These are phyloP conservation scores for Boletus rex-veris DNA, from an alignment of 768 basidiomycete genomes.

Conservation along the genomic window DNA sequence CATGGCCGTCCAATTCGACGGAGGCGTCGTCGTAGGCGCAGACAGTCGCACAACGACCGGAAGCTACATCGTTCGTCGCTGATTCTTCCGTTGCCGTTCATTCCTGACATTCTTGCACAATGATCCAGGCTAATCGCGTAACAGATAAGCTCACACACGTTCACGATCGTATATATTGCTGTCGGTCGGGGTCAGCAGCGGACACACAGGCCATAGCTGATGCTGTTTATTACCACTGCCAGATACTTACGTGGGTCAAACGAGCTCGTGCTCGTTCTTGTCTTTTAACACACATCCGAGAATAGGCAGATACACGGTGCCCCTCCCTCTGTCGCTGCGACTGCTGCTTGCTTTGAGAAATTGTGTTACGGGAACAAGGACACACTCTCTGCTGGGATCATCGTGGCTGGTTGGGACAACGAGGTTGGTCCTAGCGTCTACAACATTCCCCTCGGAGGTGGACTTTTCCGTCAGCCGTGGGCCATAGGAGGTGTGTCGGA, in stretches of 20 bases:
- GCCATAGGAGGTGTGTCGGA: conserved; percentile 82
- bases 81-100: neutral
- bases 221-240: conserved; percentile 77
- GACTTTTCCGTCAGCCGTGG: conserved; percentile 97
- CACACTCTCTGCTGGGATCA: conserved; percentile 83
- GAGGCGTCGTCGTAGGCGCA: conserved; percentile 94
- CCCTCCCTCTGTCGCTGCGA: conserved; percentile 75
- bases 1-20: conserved; percentile 97
- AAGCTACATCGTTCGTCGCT: conserved; percentile 80
- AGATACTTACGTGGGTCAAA: conserved; percentile 61
- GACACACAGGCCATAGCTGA: conserved; percentile 98
- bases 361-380: conserved; percentile 96
- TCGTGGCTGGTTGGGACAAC: conserved; percentile 97
- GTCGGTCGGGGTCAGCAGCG: conserved; percentile 96
- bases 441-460: conserved; percentile 96
- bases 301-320: conserved; percentile 54
- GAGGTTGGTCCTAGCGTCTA: conserved; percentile 89
- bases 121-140: conserved; percentile 84
- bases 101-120: neutral
- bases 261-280: neutral
- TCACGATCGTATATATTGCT: conserved; percentile 98
- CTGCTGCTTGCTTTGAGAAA: conserved; percentile 80
- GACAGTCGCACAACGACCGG: conserved; percentile 97
- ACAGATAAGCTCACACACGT: conserved; percentile 97
- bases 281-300: conserved; percentile 2